Evolutionary conservation across 129 eudicot species (phyloP).

Genomic region (Lactuca saligna): DNA sequence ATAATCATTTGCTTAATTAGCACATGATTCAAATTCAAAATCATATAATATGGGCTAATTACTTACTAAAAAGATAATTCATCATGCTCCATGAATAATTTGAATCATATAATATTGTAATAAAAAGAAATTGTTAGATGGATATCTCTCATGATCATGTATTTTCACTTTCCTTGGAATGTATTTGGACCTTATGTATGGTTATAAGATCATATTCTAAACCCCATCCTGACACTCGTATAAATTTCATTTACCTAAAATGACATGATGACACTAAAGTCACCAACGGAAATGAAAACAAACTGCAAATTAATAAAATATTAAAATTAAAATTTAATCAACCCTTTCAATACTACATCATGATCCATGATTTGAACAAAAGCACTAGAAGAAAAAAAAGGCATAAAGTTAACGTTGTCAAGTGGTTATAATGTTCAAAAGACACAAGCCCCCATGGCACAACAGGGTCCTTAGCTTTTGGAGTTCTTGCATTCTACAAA

Average conservation of each 20-base stretch:
- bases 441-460: neutral
- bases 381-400: conserved; percentile 17
- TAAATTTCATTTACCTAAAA: neutral
- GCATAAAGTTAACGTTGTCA: neutral
- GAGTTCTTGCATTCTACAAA: conserved; percentile 9
- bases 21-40: neutral
- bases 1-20: conserved; percentile 11
- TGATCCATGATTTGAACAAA: neutral
- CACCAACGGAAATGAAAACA: too few species aligned
- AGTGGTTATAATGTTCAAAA: conserved; percentile 19
- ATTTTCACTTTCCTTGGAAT: too few species aligned
- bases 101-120: neutral
- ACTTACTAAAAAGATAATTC: neutral
- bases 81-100: neutral
- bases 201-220: too few species aligned
- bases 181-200: too few species aligned
- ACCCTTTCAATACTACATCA: conserved; percentile 2
- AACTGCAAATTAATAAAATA: neutral
- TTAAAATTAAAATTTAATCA: neutral
- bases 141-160: too few species aligned
- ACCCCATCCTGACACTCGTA: neutral
- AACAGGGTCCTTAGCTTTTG: conserved; percentile 7
- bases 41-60: neutral
- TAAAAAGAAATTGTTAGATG: neutral
- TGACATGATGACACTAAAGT: too few species aligned